phyloP scores from a whole-genome alignment of 2,329 filamentous ascomycete species.

The Aspergillus udagawae region DNA sequence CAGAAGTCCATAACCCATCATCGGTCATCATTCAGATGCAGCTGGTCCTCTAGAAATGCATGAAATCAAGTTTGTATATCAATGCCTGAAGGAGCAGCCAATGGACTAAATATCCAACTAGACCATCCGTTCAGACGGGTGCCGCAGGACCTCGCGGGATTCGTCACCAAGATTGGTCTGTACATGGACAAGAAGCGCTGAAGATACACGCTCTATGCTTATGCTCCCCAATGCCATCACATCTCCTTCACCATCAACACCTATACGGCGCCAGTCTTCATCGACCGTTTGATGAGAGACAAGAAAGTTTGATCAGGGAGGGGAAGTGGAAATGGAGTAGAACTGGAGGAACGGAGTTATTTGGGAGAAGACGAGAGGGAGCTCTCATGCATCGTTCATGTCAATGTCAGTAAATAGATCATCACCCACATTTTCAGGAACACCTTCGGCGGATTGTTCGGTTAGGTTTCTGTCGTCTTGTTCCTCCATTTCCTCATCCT shows the following conservation, averaged over 20 bases:
- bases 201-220: conserved; percentile 16
- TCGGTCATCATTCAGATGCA: neutral
- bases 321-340: conserved; percentile 2
- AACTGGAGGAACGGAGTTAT: conserved; percentile 3
- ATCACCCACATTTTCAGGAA: conserved; percentile 65
- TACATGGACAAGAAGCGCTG: conserved; percentile 20
- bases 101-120: conserved; percentile 13
- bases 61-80: conserved; percentile 4
- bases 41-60: neutral
- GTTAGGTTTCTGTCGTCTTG: conserved; percentile 51
- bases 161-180: conserved; percentile 17
- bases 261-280: conserved; percentile 13
- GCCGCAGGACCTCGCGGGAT: conserved; percentile 16
- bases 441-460: conserved; percentile 42
- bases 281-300: conserved; percentile 10
- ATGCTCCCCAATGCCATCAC: conserved; percentile 10
- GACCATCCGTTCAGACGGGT: conserved; percentile 10
- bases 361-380: conserved; percentile 12
- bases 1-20: neutral
- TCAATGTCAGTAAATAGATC: conserved; percentile 58
- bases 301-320: conserved; percentile 8
- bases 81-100: conserved; percentile 9
- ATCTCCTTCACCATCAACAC: conserved; percentile 12
- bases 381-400: conserved; percentile 53
- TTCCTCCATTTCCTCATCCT: conserved; percentile 84